Conservation (phyloP, 2,329 filamentous ascomycete genomes). For the Sporothrix humicola region DNA sequence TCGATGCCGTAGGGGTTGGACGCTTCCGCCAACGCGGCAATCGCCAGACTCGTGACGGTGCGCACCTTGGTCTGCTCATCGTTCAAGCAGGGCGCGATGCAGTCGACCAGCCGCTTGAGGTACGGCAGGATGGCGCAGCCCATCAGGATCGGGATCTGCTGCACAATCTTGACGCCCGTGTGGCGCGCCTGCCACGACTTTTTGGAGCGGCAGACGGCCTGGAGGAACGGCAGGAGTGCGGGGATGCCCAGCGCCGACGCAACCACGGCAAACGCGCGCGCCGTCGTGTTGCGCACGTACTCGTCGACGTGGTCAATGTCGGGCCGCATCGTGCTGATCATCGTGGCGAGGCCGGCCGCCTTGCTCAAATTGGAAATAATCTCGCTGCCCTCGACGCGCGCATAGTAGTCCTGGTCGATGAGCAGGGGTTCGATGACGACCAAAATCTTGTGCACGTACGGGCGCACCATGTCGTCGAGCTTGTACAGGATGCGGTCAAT, state of each 20-base stretch:
- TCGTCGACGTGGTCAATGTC: conserved; percentile 99
- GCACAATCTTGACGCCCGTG: conserved; percentile 98
- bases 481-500: conserved; percentile 99
- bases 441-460: conserved; percentile 96
- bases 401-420: conserved; percentile 99
- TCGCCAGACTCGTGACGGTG: conserved; percentile 92
- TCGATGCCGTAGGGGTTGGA: conserved; percentile 99
- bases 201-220: conserved; percentile 95
- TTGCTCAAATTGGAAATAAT: conserved; percentile 99
- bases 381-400: conserved; percentile 94
- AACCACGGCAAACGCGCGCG: conserved; percentile 94
- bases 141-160: conserved; percentile 99
- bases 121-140: conserved; percentile 95
- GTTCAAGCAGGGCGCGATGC: conserved; percentile 92
- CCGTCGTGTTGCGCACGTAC: conserved; percentile 97
- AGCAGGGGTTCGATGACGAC: conserved; percentile 99
- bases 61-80: conserved; percentile 98
- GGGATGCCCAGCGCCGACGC: conserved; percentile 96
- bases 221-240: conserved; percentile 89
- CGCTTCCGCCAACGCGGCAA: conserved; percentile 92
- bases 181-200: conserved; percentile 99
- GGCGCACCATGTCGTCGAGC: conserved; percentile 92
- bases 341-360: conserved; percentile 93
- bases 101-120: conserved; percentile 93
- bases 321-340: conserved; percentile 99